phyloP scores from a whole-genome alignment of 73 alveolate species.

The Halteria grandinella region DNA sequence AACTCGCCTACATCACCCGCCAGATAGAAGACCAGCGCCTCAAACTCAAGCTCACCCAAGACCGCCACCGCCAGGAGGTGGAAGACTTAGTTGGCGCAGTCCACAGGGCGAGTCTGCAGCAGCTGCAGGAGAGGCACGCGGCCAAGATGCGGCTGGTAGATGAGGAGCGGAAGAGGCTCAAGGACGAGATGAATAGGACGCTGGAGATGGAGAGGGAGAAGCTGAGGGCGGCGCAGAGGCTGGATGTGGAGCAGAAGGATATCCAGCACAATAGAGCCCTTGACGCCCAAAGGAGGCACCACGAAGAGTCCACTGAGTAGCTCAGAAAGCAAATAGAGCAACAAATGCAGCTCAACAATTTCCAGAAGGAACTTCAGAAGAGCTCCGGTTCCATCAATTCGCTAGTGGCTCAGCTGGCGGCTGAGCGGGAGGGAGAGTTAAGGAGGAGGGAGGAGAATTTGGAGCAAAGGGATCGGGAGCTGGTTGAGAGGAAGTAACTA shows the following conservation, averaged over 20 bases:
- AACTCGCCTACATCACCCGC: too few relatives aligned
- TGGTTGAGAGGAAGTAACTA: not conserved
- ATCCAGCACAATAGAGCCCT: constrained; percentile 7
- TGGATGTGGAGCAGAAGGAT: constrained; percentile 38
- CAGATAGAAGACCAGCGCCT: too few relatives aligned
- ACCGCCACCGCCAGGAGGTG: too few relatives aligned
- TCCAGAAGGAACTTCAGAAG: constrained; percentile 4
- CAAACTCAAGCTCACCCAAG: too few relatives aligned
- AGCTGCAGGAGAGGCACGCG: constrained; percentile 30
- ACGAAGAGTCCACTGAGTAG: constrained; percentile 10
- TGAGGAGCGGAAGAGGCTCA: constrained; percentile 28
- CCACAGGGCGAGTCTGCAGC: constrained; percentile 33
- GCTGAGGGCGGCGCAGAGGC: not conserved
- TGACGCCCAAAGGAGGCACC: constrained; percentile 1
- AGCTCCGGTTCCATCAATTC: constrained; percentile 14
- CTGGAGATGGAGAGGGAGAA: constrained; percentile 47
- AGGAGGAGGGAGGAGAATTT: constrained; percentile 44
- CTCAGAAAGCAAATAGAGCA: constrained; percentile 12
- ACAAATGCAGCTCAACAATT: constrained; percentile 20
- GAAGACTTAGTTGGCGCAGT: too few relatives aligned
- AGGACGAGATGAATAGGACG: constrained; percentile 47
- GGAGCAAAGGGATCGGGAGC: not conserved
- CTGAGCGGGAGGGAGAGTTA: constrained; percentile 17
- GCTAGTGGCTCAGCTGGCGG: not conserved
- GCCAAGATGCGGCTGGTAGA: not conserved